Evolutionary conservation across 1,284 basidiomycete species (phyloP).

Genomic region (Irpex lacteus): DNA sequence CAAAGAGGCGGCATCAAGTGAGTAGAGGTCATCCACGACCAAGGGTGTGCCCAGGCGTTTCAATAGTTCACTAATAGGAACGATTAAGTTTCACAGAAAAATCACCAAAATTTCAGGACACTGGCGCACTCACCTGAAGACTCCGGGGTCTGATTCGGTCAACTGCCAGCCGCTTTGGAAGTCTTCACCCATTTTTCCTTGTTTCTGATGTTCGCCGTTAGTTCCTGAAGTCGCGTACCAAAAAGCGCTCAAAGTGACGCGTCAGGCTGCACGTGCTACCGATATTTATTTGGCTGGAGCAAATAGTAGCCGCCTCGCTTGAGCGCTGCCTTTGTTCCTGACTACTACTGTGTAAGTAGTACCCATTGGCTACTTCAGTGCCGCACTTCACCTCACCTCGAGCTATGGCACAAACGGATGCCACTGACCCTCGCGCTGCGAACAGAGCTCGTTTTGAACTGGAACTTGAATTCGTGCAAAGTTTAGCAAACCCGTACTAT

Average conservation of each 20-base stretch:
- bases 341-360: too few relatives aligned
- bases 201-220: not conserved
- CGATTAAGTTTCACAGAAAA: not conserved
- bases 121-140: slow-evolving; percentile 59
- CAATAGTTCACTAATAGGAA: slow-evolving; percentile 57
- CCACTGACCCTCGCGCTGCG: slow-evolving; percentile 53
- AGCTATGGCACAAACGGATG: slow-evolving; percentile 25
- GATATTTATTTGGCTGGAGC: slow-evolving; percentile 21
- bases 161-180: slow-evolving; percentile 79
- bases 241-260: slow-evolving; percentile 21
- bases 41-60: slow-evolving; percentile 71
- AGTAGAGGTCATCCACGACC: slow-evolving; percentile 86
- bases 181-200: slow-evolving; percentile 45
- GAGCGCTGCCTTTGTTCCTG: not conserved
- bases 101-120: slow-evolving; percentile 23
- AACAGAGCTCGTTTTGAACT: slow-evolving; percentile 87
- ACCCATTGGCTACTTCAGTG: too few relatives aligned
- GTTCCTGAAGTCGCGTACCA: not conserved
- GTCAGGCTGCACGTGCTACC: slow-evolving; percentile 31
- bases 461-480: slow-evolving; percentile 92
- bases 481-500: slow-evolving; percentile 94
- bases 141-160: slow-evolving; percentile 79
- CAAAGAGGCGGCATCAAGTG: slow-evolving; percentile 74
- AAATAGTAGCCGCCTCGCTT: not conserved
- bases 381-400: too few relatives aligned